phyloP scores from a whole-genome alignment of 1,284 basidiomycete species.

The Naganishia liquefaciens region DNA sequence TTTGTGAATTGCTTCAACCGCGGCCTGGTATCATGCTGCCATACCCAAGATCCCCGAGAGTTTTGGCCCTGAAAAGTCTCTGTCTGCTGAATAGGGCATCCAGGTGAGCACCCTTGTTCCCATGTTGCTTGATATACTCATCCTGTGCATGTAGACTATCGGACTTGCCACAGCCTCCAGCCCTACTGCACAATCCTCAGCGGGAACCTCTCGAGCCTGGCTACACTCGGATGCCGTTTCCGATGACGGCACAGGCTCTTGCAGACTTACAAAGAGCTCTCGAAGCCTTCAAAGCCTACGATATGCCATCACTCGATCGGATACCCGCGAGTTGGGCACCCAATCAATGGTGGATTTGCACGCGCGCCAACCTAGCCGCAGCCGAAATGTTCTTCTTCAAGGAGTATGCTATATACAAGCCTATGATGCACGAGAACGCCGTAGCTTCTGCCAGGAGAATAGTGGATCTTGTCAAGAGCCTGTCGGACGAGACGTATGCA shows the following conservation, averaged over 20 bases:
- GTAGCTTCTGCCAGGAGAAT: slow-evolving; percentile 41
- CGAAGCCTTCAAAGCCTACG: slow-evolving; percentile 10
- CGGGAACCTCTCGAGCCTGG: slow-evolving; percentile 21
- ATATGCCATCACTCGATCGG: slow-evolving; percentile 10
- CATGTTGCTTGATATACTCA: neutral
- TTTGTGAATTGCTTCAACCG: slow-evolving; percentile 19
- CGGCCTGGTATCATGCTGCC: too few species aligned
- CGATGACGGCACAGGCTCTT: slow-evolving; percentile 34
- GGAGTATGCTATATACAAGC: slow-evolving; percentile 41
- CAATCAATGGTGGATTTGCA: slow-evolving; percentile 47
- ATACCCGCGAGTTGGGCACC: slow-evolving; percentile 35
- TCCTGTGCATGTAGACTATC: slow-evolving; percentile 36
- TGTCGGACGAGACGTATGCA: slow-evolving; percentile 38
- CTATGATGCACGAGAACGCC: slow-evolving; percentile 38
- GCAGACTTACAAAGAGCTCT: slow-evolving; percentile 36
- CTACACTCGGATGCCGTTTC: slow-evolving; percentile 34
- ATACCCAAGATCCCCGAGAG: slow-evolving; percentile 34
- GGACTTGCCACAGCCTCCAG: slow-evolving; percentile 38
- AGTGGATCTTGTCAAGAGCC: slow-evolving; percentile 37
- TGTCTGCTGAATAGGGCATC: slow-evolving; percentile 40
- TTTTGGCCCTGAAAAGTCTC: slow-evolving; percentile 40
- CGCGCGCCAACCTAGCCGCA: slow-evolving; percentile 41
- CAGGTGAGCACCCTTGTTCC: slow-evolving; percentile 34
- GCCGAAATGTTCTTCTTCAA: slow-evolving; percentile 46
- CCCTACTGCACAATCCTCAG: slow-evolving; percentile 9